Evolutionary conservation across 495 filamentous ascomycete genomes (phyloP), one percentile per base, ranked within the genome.

Genomic region (Penicillium simplicissimum): DNA sequence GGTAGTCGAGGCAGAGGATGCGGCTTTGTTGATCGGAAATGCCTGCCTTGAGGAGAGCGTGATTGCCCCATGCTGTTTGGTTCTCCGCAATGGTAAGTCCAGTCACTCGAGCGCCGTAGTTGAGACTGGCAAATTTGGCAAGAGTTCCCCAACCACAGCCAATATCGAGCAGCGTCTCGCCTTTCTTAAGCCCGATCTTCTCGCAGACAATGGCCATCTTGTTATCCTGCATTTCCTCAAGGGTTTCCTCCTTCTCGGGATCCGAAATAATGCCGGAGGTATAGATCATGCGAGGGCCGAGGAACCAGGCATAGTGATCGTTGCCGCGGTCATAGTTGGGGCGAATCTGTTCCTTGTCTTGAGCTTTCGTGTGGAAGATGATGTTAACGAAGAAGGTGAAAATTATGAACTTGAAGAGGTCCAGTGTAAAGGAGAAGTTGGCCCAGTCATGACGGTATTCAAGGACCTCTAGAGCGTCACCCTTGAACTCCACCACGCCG

Each of bases 251-350:
- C 28, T 76, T 79, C 75, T 83, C 84, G 70, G 87, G 82, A 68
- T 96, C 90, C 17, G 85, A 85, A 74, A 96, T 90, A 60, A 96
- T 81, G 49, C 91, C 91, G 13, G 88, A 90, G 45, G 91, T 94
- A 76, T 94, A 96, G 74, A 94, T 88, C 91, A 96, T 96, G 67
- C 91, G 90, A 40, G 90, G 91, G 61, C 91, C 91, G 48, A 96
- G 83, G 79, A 94, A 94, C 89, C 90, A 96, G 73, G 81, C 85
- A 79, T 96, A 96, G 76, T 91, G 90, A 76, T 96, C 91, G 74
- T 95, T 89, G 66, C 91, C 91, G 67, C 89, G 85, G 79, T 94
- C 91, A 74, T 96, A 94, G 76, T 93, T 89, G 63, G 88, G 88
- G 61, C 91, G 90, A 43, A 94, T 88, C 79, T 96, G 91, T 74